Evolutionary conservation across 768 basidiomycete species (phyloP).

Genomic region (Tricholoma flavovirens): DNA sequence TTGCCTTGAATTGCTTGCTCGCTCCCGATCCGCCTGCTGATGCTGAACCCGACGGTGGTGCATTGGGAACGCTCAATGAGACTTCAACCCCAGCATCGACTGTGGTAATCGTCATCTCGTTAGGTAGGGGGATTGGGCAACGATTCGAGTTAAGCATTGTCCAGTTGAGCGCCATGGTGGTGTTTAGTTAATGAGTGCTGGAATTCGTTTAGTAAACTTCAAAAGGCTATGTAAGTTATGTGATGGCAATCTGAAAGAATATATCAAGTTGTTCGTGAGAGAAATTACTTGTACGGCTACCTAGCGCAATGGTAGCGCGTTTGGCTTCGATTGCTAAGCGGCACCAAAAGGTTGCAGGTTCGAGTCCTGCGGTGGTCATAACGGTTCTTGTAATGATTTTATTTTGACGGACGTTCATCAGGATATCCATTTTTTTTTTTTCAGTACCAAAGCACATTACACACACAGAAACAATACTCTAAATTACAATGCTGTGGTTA

Average conservation of each 20-base stretch:
- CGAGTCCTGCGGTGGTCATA: constrained; percentile 55
- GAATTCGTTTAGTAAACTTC: too few relatives aligned
- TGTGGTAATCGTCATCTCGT: constrained; percentile 54
- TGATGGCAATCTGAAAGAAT: too few relatives aligned
- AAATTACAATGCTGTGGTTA: background rate
- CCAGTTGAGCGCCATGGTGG: constrained; percentile 75
- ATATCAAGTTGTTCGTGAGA: too few relatives aligned
- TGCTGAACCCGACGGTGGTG: constrained; percentile 34
- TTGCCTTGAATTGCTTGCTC: constrained; percentile 49
- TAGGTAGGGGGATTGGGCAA: constrained; percentile 56
- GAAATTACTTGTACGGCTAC: constrained; percentile 42
- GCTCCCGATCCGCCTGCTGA: constrained; percentile 50
- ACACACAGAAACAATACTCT: background rate
- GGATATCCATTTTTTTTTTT: too few relatives aligned
- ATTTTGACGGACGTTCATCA: too few relatives aligned
- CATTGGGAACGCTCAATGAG: constrained; percentile 51
- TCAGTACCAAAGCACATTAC: too few relatives aligned
- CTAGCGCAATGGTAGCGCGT: constrained; percentile 95
- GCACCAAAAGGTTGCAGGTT: constrained; percentile 95
- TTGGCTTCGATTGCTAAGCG: constrained; percentile 80
- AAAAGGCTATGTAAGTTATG: too few relatives aligned
- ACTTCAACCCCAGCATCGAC: constrained; percentile 56
- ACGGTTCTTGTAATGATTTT: too few relatives aligned
- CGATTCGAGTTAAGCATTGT: constrained; percentile 56
- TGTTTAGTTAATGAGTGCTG: constrained; percentile 5